phyloP scores from a whole-genome alignment of 129 eudicot genomes.

The Artemisia tridentata region DNA sequence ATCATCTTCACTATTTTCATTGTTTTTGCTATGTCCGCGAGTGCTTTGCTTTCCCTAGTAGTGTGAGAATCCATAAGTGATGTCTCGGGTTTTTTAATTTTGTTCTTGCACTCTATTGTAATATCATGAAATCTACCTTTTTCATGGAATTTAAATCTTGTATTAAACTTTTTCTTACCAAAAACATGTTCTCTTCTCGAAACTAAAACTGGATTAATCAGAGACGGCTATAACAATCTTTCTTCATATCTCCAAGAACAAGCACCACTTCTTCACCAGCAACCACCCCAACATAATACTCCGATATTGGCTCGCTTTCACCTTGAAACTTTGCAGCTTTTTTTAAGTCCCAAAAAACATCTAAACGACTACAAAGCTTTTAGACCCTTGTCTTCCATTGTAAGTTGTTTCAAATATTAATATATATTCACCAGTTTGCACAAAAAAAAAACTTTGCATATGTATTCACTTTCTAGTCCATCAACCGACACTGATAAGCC shows the following conservation, averaged over 20 bases:
- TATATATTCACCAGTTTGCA: too few relatives aligned
- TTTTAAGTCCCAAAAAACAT: conserved; percentile 84
- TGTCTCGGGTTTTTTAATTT: not conserved
- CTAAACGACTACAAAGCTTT: conserved; percentile 53
- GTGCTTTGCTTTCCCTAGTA: not conserved
- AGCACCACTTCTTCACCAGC: conserved; percentile 75
- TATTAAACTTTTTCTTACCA: conserved; percentile 67
- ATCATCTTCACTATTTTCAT: conserved; percentile 32
- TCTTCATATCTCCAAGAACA: conserved; percentile 69
- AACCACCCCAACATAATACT: conserved; percentile 84
- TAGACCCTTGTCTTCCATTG: conserved; percentile 89
- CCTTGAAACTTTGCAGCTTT: conserved; percentile 77
- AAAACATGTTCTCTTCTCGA: conserved; percentile 78
- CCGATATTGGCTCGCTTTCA: conserved; percentile 81
- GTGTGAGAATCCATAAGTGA: not conserved
- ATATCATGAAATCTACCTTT: conserved; percentile 73
- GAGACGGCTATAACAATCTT: conserved; percentile 85
- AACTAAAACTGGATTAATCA: conserved; percentile 64
- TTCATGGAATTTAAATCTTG: conserved; percentile 66
- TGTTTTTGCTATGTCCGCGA: not conserved
- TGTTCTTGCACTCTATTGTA: conserved; percentile 65
- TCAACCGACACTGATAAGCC: conserved; percentile 77
- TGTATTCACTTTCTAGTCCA: conserved; percentile 49
- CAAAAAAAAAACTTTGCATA: conserved; percentile 86
- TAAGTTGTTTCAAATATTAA: too few relatives aligned